phyloP scores from a whole-genome alignment of 202 grass and related monocot species.

The Hordeum pubiflorum region DNA sequence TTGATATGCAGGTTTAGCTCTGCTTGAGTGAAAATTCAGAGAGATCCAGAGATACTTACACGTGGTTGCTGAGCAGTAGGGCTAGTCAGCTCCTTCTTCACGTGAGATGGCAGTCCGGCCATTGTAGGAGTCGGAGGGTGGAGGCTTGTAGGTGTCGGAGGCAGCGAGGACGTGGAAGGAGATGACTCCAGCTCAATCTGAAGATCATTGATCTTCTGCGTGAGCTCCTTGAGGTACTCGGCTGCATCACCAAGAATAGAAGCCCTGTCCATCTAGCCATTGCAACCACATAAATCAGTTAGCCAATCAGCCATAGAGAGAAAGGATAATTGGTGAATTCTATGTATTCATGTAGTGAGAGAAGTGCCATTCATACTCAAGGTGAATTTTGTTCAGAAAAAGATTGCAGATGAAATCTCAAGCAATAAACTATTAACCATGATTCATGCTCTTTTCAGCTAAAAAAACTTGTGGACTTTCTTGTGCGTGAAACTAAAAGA shows the following conservation, averaged over 20 bases:
- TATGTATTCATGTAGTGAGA: background rate
- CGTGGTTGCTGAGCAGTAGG: slow-evolving; percentile 68
- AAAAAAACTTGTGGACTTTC: background rate
- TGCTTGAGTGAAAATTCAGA: background rate
- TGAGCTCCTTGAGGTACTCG: slow-evolving; percentile 82
- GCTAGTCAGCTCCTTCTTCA: slow-evolving; percentile 79
- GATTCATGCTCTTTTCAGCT: background rate
- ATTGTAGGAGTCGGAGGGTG: slow-evolving; percentile 79
- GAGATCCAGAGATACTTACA: slow-evolving; percentile 37
- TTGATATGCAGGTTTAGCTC: background rate
- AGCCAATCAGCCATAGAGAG: background rate
- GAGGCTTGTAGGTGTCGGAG: slow-evolving; percentile 64
- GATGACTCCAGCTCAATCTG: slow-evolving; percentile 71
- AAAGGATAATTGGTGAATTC: background rate
- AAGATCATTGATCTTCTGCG: slow-evolving; percentile 77
- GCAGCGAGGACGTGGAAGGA: slow-evolving; percentile 48
- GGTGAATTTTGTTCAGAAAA: background rate
- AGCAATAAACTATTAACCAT: background rate
- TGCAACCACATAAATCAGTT: slow-evolving; percentile 10
- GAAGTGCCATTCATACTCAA: background rate
- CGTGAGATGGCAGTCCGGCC: slow-evolving; percentile 52
- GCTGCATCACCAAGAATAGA: slow-evolving; percentile 84
- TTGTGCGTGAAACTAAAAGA: background rate
- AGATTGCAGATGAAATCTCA: background rate
- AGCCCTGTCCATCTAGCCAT: slow-evolving; percentile 79